Conservation (phyloP, 2,329 filamentous ascomycete genomes). For the Setomelanomma holmii region DNA sequence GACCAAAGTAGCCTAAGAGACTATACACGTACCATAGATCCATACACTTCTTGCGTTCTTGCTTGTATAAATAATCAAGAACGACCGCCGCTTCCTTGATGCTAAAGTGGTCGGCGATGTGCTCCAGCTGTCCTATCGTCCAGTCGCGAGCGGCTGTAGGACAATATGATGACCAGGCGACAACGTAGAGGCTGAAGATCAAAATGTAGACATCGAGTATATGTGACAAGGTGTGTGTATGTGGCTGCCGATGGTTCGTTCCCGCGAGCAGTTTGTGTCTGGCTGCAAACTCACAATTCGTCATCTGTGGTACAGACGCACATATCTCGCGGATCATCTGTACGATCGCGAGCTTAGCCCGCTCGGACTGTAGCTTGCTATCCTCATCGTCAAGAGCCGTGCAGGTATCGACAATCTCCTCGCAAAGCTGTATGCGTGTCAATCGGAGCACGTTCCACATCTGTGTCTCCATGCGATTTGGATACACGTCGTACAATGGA, state of each 20-base stretch:
- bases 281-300: conserved; percentile 27
- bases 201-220: conserved; percentile 25
- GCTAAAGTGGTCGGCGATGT: conserved; percentile 24
- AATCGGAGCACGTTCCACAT: conserved; percentile 42
- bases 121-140: conserved; percentile 12
- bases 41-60: neutral
- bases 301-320: conserved; percentile 42
- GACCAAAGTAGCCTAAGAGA: neutral
- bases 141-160: conserved; percentile 4
- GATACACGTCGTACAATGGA: conserved; percentile 37
- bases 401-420: conserved; percentile 25
- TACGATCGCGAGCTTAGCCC: conserved; percentile 25
- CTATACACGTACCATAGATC: conserved; percentile 11
- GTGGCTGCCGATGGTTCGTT: neutral
- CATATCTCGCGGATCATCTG: conserved; percentile 38
- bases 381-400: conserved; percentile 1
- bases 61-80: conserved; percentile 7
- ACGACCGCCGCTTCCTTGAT: conserved; percentile 23
- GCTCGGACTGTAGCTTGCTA: neutral
- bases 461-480: conserved; percentile 36
- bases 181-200: conserved; percentile 22
- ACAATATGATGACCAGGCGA: conserved; percentile 18
- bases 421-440: conserved; percentile 42
- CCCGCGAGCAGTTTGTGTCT: conserved; percentile 18
- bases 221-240: conserved; percentile 22